These are phyloP conservation scores for Aspergillus tamarii DNA, from an alignment of 2,329 filamentous ascomycete genomes.

Conservation along the genomic window DNA sequence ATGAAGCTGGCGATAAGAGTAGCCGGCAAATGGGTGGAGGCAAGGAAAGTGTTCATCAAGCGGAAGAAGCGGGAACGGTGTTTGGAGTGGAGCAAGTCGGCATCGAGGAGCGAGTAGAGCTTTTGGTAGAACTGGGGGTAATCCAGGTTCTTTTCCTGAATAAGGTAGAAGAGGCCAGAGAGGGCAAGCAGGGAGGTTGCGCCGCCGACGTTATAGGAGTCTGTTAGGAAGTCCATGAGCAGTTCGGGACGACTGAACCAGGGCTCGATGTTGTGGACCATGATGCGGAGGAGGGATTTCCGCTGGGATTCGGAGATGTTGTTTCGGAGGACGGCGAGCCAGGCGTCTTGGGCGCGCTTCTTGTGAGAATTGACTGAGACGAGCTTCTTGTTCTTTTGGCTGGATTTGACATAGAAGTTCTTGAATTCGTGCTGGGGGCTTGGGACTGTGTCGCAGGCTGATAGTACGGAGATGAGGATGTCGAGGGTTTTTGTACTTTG, in stretches of 20 bases:
- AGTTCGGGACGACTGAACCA: constrained; percentile 89
- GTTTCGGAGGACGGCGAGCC: constrained; percentile 74
- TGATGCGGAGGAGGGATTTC: constrained; percentile 74
- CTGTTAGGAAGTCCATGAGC: constrained; percentile 94
- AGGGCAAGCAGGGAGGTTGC: constrained; percentile 85
- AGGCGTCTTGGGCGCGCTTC: constrained; percentile 80
- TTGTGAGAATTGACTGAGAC: constrained; percentile 72
- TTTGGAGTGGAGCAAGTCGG: constrained; percentile 86
- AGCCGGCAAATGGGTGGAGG: constrained; percentile 88
- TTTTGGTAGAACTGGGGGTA: constrained; percentile 94
- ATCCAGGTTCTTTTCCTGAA: constrained; percentile 90
- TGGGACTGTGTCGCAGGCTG: constrained; percentile 69
- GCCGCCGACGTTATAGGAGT: constrained; percentile 85
- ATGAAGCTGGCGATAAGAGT: constrained; percentile 92
- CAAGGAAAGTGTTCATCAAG: constrained; percentile 85
- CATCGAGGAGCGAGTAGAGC: constrained; percentile 88
- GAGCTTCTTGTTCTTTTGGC: constrained; percentile 70
- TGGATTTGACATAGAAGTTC: constrained; percentile 48
- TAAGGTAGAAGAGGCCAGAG: constrained; percentile 92
- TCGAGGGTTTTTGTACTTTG: constrained; percentile 36
- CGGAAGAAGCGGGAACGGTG: constrained; percentile 93
- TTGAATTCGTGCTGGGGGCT: constrained; percentile 38
- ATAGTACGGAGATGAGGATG: constrained; percentile 42
- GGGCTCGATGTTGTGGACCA: constrained; percentile 78
- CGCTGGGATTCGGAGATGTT: constrained; percentile 72